These are phyloP conservation scores for Fusarium devonianum DNA, from an alignment of 2,329 filamentous ascomycete genomes.

Conservation along the genomic window DNA sequence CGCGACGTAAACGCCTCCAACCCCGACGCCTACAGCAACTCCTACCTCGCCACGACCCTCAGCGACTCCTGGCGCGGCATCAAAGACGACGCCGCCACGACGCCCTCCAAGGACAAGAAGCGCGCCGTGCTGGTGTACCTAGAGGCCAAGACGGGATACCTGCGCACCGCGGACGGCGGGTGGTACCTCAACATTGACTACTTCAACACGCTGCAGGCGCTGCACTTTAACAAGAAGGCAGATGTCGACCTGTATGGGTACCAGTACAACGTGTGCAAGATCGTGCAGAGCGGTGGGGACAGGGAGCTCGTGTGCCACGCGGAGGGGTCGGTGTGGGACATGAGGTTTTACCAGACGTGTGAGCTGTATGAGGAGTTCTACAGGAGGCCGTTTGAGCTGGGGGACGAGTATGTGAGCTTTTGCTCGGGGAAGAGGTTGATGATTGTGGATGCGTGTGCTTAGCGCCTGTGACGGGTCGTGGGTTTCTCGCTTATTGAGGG, in stretches of 20 bases:
- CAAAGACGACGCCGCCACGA: neutral
- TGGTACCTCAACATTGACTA: slow-evolving; percentile 1
- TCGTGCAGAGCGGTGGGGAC: neutral
- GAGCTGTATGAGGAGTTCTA: neutral
- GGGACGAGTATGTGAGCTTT: neutral
- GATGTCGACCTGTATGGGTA: neutral
- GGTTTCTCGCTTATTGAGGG: neutral
- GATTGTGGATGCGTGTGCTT: neutral
- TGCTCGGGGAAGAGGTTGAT: slow-evolving; percentile 1
- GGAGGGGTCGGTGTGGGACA: neutral
- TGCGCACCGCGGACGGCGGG: neutral
- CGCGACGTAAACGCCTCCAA: slow-evolving; percentile 10
- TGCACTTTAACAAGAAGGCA: neutral
- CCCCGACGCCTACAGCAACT: slow-evolving; percentile 3
- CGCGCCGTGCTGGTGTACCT: neutral
- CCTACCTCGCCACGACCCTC: neutral
- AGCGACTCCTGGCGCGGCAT: neutral
- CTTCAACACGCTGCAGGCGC: neutral
- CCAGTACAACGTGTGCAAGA: neutral
- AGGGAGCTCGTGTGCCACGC: slow-evolving; percentile 9
- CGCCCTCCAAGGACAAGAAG: neutral
- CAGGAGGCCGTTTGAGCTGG: neutral
- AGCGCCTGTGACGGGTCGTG: neutral
- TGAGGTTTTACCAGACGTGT: slow-evolving; percentile 13
- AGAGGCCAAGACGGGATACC: neutral